These are phyloP conservation scores for Boechera retrofracta DNA, from an alignment of 345 rosid species.

Conservation along the genomic window DNA sequence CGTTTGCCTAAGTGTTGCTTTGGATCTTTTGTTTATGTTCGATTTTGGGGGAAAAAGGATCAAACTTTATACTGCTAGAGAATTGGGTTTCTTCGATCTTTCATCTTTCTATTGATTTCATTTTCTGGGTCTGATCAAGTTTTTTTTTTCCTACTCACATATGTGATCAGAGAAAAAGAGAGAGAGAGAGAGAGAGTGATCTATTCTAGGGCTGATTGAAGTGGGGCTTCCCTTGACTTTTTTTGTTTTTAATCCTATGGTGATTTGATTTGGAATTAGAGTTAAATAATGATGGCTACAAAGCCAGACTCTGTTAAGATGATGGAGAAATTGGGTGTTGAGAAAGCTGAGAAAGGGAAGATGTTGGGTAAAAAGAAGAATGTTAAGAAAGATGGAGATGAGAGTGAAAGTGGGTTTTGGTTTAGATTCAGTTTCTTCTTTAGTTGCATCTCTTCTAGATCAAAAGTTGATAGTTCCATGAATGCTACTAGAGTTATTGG, in stretches of 20 bases:
- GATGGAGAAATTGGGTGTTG: slow-evolving; percentile 48
- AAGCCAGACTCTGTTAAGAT: slow-evolving; percentile 48
- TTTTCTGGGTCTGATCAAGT: slow-evolving; percentile 46
- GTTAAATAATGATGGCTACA: slow-evolving; percentile 51
- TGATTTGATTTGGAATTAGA: slow-evolving; percentile 28
- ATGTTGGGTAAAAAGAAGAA: slow-evolving; percentile 47
- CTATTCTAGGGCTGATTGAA: slow-evolving; percentile 29
- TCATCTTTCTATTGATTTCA: not conserved
- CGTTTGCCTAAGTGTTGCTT: not conserved
- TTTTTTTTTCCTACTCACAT: not conserved
- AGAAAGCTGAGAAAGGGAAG: slow-evolving; percentile 48
- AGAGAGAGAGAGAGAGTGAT: slow-evolving; percentile 10
- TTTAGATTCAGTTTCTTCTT: slow-evolving; percentile 58
- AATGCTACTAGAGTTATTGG: slow-evolving; percentile 57
- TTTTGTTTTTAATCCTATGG: not conserved
- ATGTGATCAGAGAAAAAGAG: slow-evolving; percentile 29
- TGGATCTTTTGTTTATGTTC: slow-evolving; percentile 17
- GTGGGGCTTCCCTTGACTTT: slow-evolving; percentile 29
- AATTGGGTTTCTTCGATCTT: slow-evolving; percentile 33
- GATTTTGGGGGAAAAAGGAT: slow-evolving; percentile 13
- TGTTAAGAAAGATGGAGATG: slow-evolving; percentile 51
- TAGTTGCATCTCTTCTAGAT: slow-evolving; percentile 75
- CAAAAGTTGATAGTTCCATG: slow-evolving; percentile 79
- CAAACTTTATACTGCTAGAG: slow-evolving; percentile 18
- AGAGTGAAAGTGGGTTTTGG: slow-evolving; percentile 69